Base-by-base conservation (phyloP, 768 basidiomycete species). In the Epithele typhae region DNA sequence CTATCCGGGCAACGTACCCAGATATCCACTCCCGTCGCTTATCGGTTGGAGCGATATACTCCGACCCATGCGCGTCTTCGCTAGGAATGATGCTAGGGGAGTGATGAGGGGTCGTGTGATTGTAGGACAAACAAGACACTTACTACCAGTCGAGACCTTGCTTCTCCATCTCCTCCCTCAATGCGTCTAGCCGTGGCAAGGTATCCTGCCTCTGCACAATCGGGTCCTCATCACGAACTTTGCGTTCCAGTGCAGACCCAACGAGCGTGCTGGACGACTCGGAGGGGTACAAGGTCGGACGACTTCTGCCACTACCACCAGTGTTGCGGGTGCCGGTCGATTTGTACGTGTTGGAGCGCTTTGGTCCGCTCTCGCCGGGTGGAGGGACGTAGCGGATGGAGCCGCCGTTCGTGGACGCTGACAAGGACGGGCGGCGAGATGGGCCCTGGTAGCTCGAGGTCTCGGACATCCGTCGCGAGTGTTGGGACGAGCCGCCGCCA, bases 1-100 rank as follows among this genome's bases (percentile, higher is more conserved):
- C 9, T 32, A 18, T 12, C 42, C 38, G 8, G 34, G 37, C 25
- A 25, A 39, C 81, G 46, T 60, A 86, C 84, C 83, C 85, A 36
- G 83, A 82, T 41, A 92, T 79, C 69, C 78, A 92, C 59, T 88
- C 78, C 45, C 85, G 71, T 39, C 90, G 78, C 62, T 84, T 85
- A 64, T 92, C 90, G 48, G 80, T 78, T 6, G 74, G 63, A 15
- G 87, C 78, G 21, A 90, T 84, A 50, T 89, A 91, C 64, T 92
- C 90, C 0, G 88, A 89, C 42, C 79, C 78, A 60, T 92, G 90
- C 5, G 87, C 83, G 59, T 92, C 90, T 63, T 88, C 87, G 27
- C 76, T 81, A 2, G 88, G 88, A 38, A 92, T 64, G 53, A 90
- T 63, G 57, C 88, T 92, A 24, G n/a, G 37, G 36, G 35, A 58